Evolutionary conservation across 2,329 filamentous ascomycete species (phyloP), one percentile per base, ranked within the genome.

Genomic region (Verticillium isaacii): DNA sequence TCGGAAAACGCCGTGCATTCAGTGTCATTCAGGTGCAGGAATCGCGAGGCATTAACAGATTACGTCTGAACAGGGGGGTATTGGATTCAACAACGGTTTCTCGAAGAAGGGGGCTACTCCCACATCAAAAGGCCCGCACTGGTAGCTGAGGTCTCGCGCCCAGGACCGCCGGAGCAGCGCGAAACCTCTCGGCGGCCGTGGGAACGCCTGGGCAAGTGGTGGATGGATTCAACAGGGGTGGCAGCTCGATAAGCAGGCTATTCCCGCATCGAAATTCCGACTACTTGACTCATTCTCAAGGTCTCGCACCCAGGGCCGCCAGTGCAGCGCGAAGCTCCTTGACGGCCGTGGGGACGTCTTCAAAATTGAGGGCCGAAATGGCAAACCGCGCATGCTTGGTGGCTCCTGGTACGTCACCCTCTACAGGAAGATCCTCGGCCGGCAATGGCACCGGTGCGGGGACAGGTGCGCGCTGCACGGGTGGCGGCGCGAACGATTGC

Each of bases 341-440:
- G 5, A 98, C 88, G 0, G 95, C 95, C 0, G 95, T 99, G 1
- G 89, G 82, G 1, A 96, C 90, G 73, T 99, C 95, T 68, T 99
- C 95, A 75, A 99, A 99, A 69, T 97, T 97, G 57, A 99, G 78
- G 0, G 95, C 95, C 12, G 93, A 97, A 52, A 98, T 96, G 0
- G 95, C 95, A 92, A 92, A 99, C 70, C 92, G 93, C 2, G 94
- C 93, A 77, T 98, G 95, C 73, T 98, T 99, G 74, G 97, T 93
- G 5, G 95, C 94, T 68, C 88, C 85, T 39, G 86, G 80, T 39
- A 97, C 89, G 65, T 97, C 92, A 36, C 75, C 66, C 29, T 59
- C 58, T 11, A 39, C 56, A 23, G 69, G 36, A 69, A 73, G 32
- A 69, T 64, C 32, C 69, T 68, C 2, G 23, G 23, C 45, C 8